Percentiles rank a stretch among this genome's conserved stretches.
phyloP scores from a whole-genome alignment of 495 filamentous ascomycete genomes.

The Neurospora sp. region DNA sequence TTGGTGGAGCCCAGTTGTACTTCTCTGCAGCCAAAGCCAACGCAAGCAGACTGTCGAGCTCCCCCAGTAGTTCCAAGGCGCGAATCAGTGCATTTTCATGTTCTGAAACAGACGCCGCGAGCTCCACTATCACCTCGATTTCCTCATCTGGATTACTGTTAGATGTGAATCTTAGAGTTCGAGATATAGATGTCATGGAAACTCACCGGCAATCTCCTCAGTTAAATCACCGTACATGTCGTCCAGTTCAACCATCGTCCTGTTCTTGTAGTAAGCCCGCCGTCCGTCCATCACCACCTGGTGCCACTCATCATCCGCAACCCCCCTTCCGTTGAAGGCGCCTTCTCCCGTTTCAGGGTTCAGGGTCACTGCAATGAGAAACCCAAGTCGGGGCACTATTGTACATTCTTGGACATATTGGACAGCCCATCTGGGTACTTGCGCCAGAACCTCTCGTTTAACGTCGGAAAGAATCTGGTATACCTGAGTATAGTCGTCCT shows the following conservation, averaged over 20 bases:
- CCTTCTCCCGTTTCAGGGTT: conserved; percentile 51
- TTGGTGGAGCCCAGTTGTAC: conserved; percentile 62
- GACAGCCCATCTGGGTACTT: conserved; percentile 48
- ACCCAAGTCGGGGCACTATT: conserved; percentile 86
- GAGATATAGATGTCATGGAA: neutral
- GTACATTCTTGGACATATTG: conserved; percentile 55
- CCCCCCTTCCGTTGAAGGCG: conserved; percentile 53
- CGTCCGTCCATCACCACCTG: conserved; percentile 65
- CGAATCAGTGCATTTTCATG: conserved; percentile 56
- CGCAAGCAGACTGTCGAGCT: conserved; percentile 82
- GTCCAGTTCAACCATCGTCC: conserved; percentile 75
- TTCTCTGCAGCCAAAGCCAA: conserved; percentile 67
- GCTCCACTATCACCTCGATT: conserved; percentile 76
- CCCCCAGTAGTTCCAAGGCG: conserved; percentile 70
- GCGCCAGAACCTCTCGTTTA: conserved; percentile 48
- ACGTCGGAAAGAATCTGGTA: conserved; percentile 59
- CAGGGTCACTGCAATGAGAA: conserved; percentile 65
- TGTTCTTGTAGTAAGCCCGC: conserved; percentile 79
- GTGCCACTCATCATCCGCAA: conserved; percentile 56
- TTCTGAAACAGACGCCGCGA: conserved; percentile 61
- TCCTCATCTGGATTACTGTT: conserved; percentile 55
- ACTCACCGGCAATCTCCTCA: conserved; percentile 66
- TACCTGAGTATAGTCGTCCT: conserved; percentile 66
- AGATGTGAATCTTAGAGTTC: neutral
- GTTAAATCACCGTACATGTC: conserved; percentile 76